A percentile compares a stretch with the other conserved stretches of the same genome.
Conservation (phyloP, 306 rosid species). For the Glycyrrhiza uralensis region DNA sequence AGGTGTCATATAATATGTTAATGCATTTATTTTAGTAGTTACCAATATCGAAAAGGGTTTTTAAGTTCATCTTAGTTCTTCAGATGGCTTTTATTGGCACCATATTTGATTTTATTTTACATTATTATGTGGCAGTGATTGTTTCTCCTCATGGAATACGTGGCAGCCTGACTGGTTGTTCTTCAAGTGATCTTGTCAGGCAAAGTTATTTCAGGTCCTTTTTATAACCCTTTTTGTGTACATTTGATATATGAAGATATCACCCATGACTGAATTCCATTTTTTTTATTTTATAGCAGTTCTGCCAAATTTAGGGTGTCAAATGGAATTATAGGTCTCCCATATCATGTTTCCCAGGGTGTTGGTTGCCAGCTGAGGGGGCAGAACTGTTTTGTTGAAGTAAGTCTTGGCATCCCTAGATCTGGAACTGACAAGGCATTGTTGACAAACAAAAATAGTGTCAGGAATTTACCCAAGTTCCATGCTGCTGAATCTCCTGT, state of each 20-base stretch:
- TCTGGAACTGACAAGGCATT: constrained; percentile 50
- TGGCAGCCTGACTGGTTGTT: constrained; percentile 91
- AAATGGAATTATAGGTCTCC: constrained; percentile 75
- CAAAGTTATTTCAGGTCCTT: constrained; percentile 79
- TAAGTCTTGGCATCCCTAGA: constrained; percentile 77
- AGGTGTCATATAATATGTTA: constrained; percentile 16
- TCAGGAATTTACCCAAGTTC: constrained; percentile 47
- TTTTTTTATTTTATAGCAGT: constrained; percentile 41
- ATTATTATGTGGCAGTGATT: constrained; percentile 57
- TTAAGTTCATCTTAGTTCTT: constrained; percentile 10
- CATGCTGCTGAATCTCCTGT: constrained; percentile 52
- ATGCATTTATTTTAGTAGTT: constrained; percentile 5
- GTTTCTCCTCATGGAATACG: constrained; percentile 98
- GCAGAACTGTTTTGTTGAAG: constrained; percentile 87
- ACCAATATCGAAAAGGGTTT: constrained; percentile 1
- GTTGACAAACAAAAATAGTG: constrained; percentile 46
- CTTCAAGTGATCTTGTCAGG: constrained; percentile 88
- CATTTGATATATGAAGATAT: constrained; percentile 12
- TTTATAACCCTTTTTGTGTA: constrained; percentile 12
- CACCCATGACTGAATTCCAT: constrained; percentile 13
- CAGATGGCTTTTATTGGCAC: constrained; percentile 7
- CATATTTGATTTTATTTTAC: constrained; percentile 26
- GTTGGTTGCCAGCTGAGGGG: constrained; percentile 79
- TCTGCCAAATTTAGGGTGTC: constrained; percentile 66
- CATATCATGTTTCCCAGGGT: constrained; percentile 75